Percentiles rank a stretch among this genome's conserved stretches.
phyloP scores from a whole-genome alignment of 768 basidiomycete genomes.

The Plicaturopsis crispa region DNA sequence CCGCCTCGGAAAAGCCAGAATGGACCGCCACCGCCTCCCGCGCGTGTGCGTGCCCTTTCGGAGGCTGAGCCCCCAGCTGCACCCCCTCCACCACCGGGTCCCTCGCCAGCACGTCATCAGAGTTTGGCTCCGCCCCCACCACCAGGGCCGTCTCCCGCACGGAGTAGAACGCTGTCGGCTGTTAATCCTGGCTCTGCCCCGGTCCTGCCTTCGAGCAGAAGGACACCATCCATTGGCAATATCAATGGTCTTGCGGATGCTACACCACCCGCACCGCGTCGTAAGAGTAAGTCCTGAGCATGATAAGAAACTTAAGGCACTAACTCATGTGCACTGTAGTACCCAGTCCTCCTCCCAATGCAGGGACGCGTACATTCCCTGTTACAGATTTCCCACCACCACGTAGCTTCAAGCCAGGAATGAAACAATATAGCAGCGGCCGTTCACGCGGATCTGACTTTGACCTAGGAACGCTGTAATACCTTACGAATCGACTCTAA shows the following conservation, averaged over 20 bases:
- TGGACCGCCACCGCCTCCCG: slow-evolving; percentile 16
- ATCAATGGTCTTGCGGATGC: no score
- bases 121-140: slow-evolving; percentile 14
- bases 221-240: neutral
- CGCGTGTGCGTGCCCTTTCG: slow-evolving; percentile 28
- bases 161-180: slow-evolving; percentile 10
- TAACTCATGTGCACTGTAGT: slow-evolving; percentile 24
- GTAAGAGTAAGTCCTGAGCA: slow-evolving; percentile 37
- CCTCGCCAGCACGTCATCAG: slow-evolving; percentile 7
- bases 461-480: slow-evolving; percentile 36
- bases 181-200: neutral
- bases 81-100: slow-evolving; percentile 19
- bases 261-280: slow-evolving; percentile 28
- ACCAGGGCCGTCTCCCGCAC: slow-evolving; percentile 10
- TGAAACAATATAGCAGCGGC: slow-evolving; percentile 58
- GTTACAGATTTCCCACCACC: slow-evolving; percentile 76
- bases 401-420: slow-evolving; percentile 43
- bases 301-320: no score
- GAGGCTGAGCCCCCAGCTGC: slow-evolving; percentile 28
- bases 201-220: neutral
- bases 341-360: slow-evolving; percentile 52
- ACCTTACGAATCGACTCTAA: no score
- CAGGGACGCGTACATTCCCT: slow-evolving; percentile 67
- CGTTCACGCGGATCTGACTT: slow-evolving; percentile 67
- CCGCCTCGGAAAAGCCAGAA: no score